phyloP scores from a whole-genome alignment of 2,329 filamentous ascomycete genomes.

The Pestalotiopsis sp. region DNA sequence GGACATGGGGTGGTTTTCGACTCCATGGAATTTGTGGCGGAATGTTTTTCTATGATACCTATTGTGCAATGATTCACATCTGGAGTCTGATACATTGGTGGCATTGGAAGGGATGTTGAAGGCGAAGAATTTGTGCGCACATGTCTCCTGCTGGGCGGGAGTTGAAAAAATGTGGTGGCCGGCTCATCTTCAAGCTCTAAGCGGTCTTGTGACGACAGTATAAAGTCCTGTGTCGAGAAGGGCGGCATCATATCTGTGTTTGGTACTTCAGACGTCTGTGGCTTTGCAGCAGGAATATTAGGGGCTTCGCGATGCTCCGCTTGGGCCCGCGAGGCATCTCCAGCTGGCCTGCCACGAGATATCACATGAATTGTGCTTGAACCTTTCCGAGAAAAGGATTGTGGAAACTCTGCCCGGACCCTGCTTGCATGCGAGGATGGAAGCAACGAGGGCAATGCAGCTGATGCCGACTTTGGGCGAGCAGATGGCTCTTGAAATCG shows the following conservation, averaged over 20 bases:
- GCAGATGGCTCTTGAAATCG: constrained; percentile 25
- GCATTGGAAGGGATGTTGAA: neutral
- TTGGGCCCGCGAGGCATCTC: neutral
- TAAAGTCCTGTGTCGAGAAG: constrained; percentile 48
- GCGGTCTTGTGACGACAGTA: constrained; percentile 50
- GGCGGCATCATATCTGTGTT: constrained; percentile 30
- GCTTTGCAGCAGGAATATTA: neutral
- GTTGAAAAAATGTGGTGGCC: constrained; percentile 17
- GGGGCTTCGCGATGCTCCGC: neutral
- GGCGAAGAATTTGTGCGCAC: neutral
- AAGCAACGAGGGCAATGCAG: neutral
- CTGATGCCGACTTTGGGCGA: neutral
- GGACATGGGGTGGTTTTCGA: neutral
- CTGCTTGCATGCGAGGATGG: neutral
- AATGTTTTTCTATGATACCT: neutral
- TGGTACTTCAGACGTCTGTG: neutral
- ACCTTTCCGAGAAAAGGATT: neutral
- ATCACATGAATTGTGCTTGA: neutral
- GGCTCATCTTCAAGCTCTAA: constrained; percentile 39
- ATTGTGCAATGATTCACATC: neutral
- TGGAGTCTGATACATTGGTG: neutral
- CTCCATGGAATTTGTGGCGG: neutral
- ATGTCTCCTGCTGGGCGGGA: neutral
- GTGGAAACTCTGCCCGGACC: neutral
- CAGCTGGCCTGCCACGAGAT: neutral